Base-by-base conservation (phyloP, 257 asterid species). In the Cynanchum wilfordii region DNA sequence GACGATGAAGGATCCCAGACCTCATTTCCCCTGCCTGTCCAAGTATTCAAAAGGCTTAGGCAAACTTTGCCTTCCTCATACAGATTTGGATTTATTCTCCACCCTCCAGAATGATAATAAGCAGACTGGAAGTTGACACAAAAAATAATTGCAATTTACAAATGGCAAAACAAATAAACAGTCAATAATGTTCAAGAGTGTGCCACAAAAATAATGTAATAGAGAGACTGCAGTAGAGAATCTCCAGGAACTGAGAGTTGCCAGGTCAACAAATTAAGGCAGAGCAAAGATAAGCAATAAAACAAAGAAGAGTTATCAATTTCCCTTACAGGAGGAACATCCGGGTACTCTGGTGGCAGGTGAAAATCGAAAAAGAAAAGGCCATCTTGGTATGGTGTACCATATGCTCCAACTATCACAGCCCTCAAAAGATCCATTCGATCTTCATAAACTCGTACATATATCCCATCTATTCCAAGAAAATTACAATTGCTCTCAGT, bases 21-120 rank as follows among this genome's bases (percentile, higher is more conserved):
- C 84, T 95, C 99, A 68, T 95, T 95, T 77, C 99, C 99, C 83
- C 89, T 90, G 54, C 99, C 99, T 8, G 97, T 86, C 99, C 99
- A 95, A n/a, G 99, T 95, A 77, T 95, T 95, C 83, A 95, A 80
- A 47, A 95, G 92, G 85, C 99, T 95, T 27, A 95, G 98, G 84
- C 99, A 95, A 77, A 95, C 99, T 84, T 95, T 95, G 72, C 99
- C 99, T 82, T 95, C 99, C 92, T 95, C 99, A 4, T 95, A 95
- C 62, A 95, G 81, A 82, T 95, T 95, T 60, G 99, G 99, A 84
- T 95, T 95, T 86, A 95, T 87, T 83, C 98, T 84, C 99, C 99
- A 95, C 29, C 99, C 99, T 77, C 98, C 98, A 78, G 99, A 95
- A 81, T 90, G 97, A 78, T 95, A 95, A 84, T 95, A 87, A 29